phyloP scores from a whole-genome alignment of 2,329 filamentous ascomycete species.

The Lasiodiplodia citricola region DNA sequence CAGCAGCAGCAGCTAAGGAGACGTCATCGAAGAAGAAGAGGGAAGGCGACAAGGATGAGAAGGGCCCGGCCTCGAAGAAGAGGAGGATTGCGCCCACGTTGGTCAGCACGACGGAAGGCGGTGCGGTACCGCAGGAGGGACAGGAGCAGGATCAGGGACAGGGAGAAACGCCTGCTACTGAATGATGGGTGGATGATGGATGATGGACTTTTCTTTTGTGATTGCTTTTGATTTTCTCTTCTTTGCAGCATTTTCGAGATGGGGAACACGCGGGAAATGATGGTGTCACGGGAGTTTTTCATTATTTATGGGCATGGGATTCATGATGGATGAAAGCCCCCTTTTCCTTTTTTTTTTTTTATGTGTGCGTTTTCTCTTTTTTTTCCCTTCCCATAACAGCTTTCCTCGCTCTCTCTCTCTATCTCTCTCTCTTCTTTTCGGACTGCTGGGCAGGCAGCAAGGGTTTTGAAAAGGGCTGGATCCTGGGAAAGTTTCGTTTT shows the following conservation, averaged over 20 bases:
- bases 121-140: background rate
- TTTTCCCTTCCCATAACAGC: background rate
- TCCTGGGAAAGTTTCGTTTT: background rate
- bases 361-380: background rate
- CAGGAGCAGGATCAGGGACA: background rate
- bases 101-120: background rate
- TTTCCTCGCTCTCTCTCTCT: background rate
- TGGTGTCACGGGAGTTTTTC: constrained; percentile 11
- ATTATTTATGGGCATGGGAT: background rate
- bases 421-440: background rate
- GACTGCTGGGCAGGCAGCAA: background rate
- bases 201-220: background rate
- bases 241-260: constrained; percentile 2
- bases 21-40: constrained; percentile 13
- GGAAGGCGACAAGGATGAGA: constrained; percentile 42
- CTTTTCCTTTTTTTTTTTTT: background rate
- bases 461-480: background rate
- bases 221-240: no score
- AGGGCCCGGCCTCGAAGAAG: constrained; percentile 20
- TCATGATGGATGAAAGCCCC: constrained; percentile 11
- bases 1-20: no score
- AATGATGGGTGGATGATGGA: background rate
- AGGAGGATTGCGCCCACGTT: constrained; percentile 25
- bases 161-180: background rate
- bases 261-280: background rate